Evolutionary conservation across 257 asterid species (phyloP), one percentile per base, ranked within the genome.

Genomic region (Rubia yunnanensis): DNA sequence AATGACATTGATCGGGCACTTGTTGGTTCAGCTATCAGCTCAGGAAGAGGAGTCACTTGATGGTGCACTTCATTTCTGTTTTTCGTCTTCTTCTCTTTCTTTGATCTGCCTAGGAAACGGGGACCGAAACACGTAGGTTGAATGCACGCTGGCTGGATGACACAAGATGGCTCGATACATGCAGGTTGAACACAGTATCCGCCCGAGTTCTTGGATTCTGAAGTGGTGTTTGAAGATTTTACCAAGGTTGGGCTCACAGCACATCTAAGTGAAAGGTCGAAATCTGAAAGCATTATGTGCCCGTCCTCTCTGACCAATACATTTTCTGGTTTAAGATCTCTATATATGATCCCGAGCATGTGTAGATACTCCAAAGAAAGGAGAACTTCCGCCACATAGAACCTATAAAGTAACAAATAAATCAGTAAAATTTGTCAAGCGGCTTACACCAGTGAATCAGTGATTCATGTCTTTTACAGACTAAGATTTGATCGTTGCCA

Each of bases 261-360:
- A 54, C 90, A 84, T 49, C 87, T 78, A 58, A 84, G 75, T 20
- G 87, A 82, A 60, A 84, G 87, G 80, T 84, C 90, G 48, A 84
- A 84, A 76, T 84, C 87, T 22, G 90, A 84, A 70, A 84, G 87
- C 90, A 84, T 84, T 70, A 84, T 84, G 66, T 84, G 90, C 5
- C 90, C 90, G 49, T 84, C 90, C 73, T 79, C 90, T 65, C 90
- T 78, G 44, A 84, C 90, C 49, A 84, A 70, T 61, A 82, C 83
- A 61, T 84, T 84, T 73, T 84, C 90, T 22, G 90, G 90, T 71
- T 84, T 84, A 44, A 84, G 85, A 67, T 84, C 90, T 73, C 90
- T 72, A 72, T 84, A 84, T 44, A 84, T 75, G 77, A 84, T 84
- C 36, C 90, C 90, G 34, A 84, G 90, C 90, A 84, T 84, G 81